Base-by-base conservation (phyloP, 768 basidiomycete genomes). In the Mrakia hoshinonis region DNA sequence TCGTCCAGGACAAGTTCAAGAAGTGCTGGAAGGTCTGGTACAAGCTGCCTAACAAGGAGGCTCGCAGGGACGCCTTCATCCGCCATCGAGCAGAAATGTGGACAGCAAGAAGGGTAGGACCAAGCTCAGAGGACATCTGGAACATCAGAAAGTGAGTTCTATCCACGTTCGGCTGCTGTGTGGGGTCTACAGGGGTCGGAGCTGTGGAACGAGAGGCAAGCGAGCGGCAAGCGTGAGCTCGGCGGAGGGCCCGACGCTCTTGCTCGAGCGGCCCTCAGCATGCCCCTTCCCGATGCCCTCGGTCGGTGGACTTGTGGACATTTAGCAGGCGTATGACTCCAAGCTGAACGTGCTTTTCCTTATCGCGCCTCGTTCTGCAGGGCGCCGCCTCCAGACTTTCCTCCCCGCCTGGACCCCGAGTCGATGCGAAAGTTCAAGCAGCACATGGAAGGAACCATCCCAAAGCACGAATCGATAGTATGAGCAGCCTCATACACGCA, bases 1-100 rank as follows among this genome's bases (percentile, higher is more conserved):
- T 83, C 55, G 93, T 95, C 78, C 84, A 87, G 77, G 87, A 91
- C 70, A 93, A 95, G 76, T 94, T 95, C 84, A 96, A 96, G 80
- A 95, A 90, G 80, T 99, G 95, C 81, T 82, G 95, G 82, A 73
- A 20, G 20, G 81, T 89, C 73, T 95, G 92, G 80, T 34, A 43
- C 26, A 83, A 85, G 15, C 81, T 90, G 18, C 22, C 31, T 79
- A 84, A 88, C 66, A 86, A 87, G 20, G 92, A 93, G 69, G 85
- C 87, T 76, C 85, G 86, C 77, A 84, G 89, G 38, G 86, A 91
- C 64, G 85, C 86, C 4, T 99, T 93, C 94, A 87, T 98, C 69
- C 84, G 82, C 62, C 83, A 89, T 22, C 83, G 90, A 67, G 95
- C 95, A 2, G 91, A 94, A 78, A 94, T 93, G 92, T 96, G 93